phyloP scores from a whole-genome alignment of 2,329 filamentous ascomycete genomes.

The Torrubiella hemipterigena region DNA sequence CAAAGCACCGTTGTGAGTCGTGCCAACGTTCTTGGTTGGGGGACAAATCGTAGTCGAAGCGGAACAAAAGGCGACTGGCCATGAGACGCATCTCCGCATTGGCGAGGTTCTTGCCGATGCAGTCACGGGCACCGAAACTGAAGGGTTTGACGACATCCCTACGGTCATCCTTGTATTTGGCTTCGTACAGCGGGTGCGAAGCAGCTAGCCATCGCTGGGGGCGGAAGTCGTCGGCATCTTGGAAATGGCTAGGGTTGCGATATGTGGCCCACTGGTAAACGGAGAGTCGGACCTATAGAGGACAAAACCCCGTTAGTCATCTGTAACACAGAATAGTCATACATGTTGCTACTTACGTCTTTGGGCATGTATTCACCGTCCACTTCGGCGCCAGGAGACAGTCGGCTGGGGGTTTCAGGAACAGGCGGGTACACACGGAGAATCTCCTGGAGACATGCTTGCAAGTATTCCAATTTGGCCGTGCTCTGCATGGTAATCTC shows the following conservation, averaged over 20 bases:
- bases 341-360: slow-evolving; percentile 13
- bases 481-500: slow-evolving; percentile 24
- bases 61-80: slow-evolving; percentile 28
- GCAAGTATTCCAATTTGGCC: slow-evolving; percentile 20
- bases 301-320: background rate
- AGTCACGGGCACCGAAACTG: slow-evolving; percentile 24
- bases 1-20: slow-evolving; percentile 8
- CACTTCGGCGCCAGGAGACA: slow-evolving; percentile 19
- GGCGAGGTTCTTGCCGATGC: slow-evolving; percentile 28
- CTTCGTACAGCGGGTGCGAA: slow-evolving; percentile 17
- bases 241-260: slow-evolving; percentile 30
- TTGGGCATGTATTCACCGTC: slow-evolving; percentile 20
- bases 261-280: slow-evolving; percentile 33
- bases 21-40: slow-evolving; percentile 11
- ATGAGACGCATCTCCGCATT: slow-evolving; percentile 36
- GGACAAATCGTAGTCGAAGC: slow-evolving; percentile 29
- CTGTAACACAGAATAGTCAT: background rate
- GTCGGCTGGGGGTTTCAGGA: slow-evolving; percentile 15
- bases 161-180: slow-evolving; percentile 26
- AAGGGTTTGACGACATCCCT: slow-evolving; percentile 24
- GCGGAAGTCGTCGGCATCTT: slow-evolving; percentile 28
- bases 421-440: slow-evolving; percentile 26
- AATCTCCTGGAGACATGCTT: slow-evolving; percentile 27
- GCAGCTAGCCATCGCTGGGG: slow-evolving; percentile 32
- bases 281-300: slow-evolving; percentile 24